Conservation (phyloP, 2,329 filamentous ascomycete species). For the Myriosclerotinia duriaeana region DNA sequence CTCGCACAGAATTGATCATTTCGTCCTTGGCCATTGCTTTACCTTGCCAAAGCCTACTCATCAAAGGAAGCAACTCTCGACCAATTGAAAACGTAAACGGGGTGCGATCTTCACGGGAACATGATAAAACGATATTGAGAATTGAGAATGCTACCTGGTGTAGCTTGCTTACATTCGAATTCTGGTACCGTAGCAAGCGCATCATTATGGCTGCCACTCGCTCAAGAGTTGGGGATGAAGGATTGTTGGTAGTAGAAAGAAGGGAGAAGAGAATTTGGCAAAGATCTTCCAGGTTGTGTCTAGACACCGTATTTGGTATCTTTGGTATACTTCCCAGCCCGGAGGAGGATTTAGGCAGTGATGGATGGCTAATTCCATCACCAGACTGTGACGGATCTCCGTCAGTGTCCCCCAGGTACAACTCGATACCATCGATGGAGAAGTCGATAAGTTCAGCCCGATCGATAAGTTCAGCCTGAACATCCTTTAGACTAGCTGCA, state of each 20-base stretch:
- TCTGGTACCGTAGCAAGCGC: conserved; percentile 59
- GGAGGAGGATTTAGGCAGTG: conserved; percentile 9
- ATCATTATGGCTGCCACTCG: conserved; percentile 57
- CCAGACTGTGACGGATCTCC: conserved; percentile 31
- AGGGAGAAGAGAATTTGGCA: conserved; percentile 66
- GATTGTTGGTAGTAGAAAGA: conserved; percentile 65
- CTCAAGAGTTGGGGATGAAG: conserved; percentile 56
- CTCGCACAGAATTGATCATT: conserved; percentile 59
- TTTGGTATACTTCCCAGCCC: conserved; percentile 33
- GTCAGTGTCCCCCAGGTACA: conserved; percentile 43
- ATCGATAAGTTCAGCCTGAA: conserved; percentile 37
- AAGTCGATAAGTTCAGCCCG: conserved; percentile 47
- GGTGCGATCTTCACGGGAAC: conserved; percentile 67
- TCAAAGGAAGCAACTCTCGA: conserved; percentile 62
- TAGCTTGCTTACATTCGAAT: conserved; percentile 58
- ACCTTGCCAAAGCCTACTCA: conserved; percentile 75
- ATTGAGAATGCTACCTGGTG: conserved; percentile 74
- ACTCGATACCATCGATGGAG: conserved; percentile 61
- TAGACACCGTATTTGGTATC: conserved; percentile 33
- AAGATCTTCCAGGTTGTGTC: conserved; percentile 51
- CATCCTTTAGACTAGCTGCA: conserved; percentile 72
- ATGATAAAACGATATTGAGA: conserved; percentile 69
- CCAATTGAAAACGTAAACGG: conserved; percentile 60
- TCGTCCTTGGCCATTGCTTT: conserved; percentile 61
- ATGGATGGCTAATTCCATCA: conserved; percentile 33